Conservation (phyloP, 2,329 filamentous ascomycete species). For the Aspergillus sp. region DNA sequence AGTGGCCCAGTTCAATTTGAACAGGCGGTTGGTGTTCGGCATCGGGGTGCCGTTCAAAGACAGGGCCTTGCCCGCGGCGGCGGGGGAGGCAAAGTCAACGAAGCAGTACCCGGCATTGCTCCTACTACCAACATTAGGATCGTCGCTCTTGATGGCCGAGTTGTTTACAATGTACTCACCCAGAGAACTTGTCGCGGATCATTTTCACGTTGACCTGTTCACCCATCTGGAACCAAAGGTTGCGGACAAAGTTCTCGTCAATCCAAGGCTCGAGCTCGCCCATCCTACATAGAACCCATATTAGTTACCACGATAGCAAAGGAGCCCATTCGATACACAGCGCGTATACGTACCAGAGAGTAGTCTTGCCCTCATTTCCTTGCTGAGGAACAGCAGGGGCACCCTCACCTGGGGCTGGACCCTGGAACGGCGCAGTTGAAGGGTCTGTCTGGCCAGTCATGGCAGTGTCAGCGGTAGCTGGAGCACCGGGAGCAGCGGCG, state of each 20-base stretch:
- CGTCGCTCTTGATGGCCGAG: conserved; percentile 12
- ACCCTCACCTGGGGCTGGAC: conserved; percentile 45
- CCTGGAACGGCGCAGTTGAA: conserved; percentile 52
- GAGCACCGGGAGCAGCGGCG: conserved; percentile 46
- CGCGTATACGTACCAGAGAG: conserved; percentile 51
- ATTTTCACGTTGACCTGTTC: conserved; percentile 99
- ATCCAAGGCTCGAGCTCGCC: conserved; percentile 99
- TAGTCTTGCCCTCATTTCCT: conserved; percentile 56
- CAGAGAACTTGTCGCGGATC: conserved; percentile 98
- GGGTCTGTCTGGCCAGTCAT: conserved; percentile 61
- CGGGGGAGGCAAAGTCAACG: conserved; percentile 82
- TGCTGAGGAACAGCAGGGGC: conserved; percentile 49
- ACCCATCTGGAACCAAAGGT: conserved; percentile 88
- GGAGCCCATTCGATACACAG: conserved; percentile 21
- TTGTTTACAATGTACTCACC: conserved; percentile 57
- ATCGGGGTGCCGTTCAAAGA: conserved; percentile 82
- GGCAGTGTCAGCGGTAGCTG: conserved; percentile 52
- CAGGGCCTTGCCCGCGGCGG: conserved; percentile 89
- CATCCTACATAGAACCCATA: conserved; percentile 67
- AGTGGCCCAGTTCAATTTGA: conserved; percentile 99
- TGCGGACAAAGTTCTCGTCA: conserved; percentile 97
- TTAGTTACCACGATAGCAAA: conserved; percentile 3
- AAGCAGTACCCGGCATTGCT: conserved; percentile 99
- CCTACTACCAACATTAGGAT: conserved; percentile 48
- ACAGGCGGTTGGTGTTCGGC: conserved; percentile 89